Percentiles rank a stretch among this genome's conserved stretches.
These are phyloP conservation scores for Wallacemonas collosoma DNA, from an alignment of 208 protist species.

Conservation along the genomic window DNA sequence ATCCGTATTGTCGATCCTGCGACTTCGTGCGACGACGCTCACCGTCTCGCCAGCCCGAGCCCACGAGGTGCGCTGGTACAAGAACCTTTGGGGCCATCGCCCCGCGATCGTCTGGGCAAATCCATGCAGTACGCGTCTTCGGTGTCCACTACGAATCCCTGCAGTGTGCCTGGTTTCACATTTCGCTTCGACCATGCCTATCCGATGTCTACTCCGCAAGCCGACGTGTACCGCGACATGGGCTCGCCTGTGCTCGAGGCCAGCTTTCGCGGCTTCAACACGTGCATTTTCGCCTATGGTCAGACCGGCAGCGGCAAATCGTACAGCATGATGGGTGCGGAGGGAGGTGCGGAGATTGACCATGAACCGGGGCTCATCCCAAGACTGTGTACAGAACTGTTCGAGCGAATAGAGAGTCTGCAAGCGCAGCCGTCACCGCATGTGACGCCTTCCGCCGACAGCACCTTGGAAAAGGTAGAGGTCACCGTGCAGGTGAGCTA, in stretches of 20 bases:
- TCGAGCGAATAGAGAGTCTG: constrained; percentile 40
- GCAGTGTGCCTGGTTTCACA: constrained; percentile 17
- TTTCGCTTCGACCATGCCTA: constrained; percentile 89
- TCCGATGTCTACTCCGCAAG: constrained; percentile 53
- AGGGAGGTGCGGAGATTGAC: constrained; percentile 56
- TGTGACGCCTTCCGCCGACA: no score
- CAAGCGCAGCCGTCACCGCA: no score
- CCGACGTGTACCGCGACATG: constrained; percentile 87
- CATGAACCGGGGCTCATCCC: constrained; percentile 83
- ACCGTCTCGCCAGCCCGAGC: no score
- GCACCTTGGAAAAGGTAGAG: constrained; percentile 32
- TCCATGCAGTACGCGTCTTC: no score
- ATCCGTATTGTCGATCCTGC: constrained; percentile 47
- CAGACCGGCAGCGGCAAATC: constrained; percentile 91
- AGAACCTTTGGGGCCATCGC: background rate
- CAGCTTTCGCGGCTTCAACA: constrained; percentile 88
- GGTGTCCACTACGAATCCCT: background rate
- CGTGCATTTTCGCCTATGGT: constrained; percentile 93
- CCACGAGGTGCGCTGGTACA: background rate
- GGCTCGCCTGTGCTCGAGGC: constrained; percentile 84
- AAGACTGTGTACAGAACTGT: constrained; percentile 72
- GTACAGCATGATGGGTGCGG: constrained; percentile 89
- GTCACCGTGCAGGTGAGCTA: constrained; percentile 85
- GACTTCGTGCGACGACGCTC: background rate
- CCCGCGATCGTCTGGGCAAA: no score